Evolutionary conservation across 768 basidiomycete species (phyloP), one percentile per base, ranked within the genome.

Genomic region (Artomyces pyxidatus): DNA sequence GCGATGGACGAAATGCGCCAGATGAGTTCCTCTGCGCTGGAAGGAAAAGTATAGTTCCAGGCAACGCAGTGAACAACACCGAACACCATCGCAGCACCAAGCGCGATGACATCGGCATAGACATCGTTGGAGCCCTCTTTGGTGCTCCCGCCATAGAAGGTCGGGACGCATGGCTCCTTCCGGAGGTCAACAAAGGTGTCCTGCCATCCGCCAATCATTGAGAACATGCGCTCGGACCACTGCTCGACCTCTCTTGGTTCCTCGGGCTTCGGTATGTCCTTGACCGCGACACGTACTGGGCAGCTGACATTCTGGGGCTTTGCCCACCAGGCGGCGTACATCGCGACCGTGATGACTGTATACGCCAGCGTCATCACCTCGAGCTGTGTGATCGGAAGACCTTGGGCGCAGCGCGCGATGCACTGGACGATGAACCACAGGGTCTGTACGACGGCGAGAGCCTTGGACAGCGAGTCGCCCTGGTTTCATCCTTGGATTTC

Each of bases 361-460:
- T 58, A 63, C 3, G 58, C 66, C 0, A 66, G 40, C 5, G 67
- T 67, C 16, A 56, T 57, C 6, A 68, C 35, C 51, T 69, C 68
- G 2, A 69, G 49, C 42, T 63, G 59, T 0, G 64, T 62, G 14
- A 69, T 48, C 1, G 48, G 40, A 7, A 67, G 58, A 42, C 53
- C 51, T 37, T 59, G 26, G 8, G 37, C 29, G 10, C 17, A 17
- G 3, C 66, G 63, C 9, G 58, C 57, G 4, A 65, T 44, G 17
- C 11, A 35, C 6, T 35, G 32, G 32, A 35, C 32, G 32, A 35
- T n/a, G 32, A 35, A 35, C 32, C 32, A 35, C 32, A 35, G 17
- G 17, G 32, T 35, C 17, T 35, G 32, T 12, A 35, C 12, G 32
- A 35, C 32, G 32, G 32, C 32, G 32, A 35, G 32, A 35, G 12